These are phyloP conservation scores for Stenocarpella maydis DNA, from an alignment of 2,329 filamentous ascomycete species.

Conservation along the genomic window DNA sequence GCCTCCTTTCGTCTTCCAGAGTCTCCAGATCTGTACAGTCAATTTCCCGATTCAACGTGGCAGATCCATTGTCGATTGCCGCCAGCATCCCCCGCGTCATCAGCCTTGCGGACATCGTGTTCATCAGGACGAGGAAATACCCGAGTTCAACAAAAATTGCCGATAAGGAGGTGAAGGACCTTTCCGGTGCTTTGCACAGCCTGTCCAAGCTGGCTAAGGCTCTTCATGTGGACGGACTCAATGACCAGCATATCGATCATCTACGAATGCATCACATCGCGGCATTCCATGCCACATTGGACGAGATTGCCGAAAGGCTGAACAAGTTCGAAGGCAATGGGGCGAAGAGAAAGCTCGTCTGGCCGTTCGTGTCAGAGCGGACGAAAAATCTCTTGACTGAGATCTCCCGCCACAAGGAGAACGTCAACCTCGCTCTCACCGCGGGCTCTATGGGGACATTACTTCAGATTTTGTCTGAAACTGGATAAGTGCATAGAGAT, in stretches of 20 bases:
- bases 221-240: conserved; percentile 36
- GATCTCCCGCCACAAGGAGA: conserved; percentile 38
- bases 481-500: conserved; percentile 13
- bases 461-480: conserved; percentile 28
- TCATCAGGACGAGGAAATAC: conserved; percentile 39
- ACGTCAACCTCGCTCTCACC: conserved; percentile 38
- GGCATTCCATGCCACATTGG: conserved; percentile 34
- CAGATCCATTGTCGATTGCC: conserved; percentile 39
- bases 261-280: conserved; percentile 36
- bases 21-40: too few relatives aligned
- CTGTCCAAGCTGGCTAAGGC: conserved; percentile 35
- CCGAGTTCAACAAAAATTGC: conserved; percentile 39
- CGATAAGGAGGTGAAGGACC: conserved; percentile 36
- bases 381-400: conserved; percentile 38
- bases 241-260: neutral
- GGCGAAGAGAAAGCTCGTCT: conserved; percentile 35
- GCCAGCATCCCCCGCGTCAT: conserved; percentile 44
- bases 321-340: conserved; percentile 31
- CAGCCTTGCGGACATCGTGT: conserved; percentile 40
- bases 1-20: too few relatives aligned
- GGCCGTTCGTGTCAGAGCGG: conserved; percentile 39
- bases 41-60: neutral
- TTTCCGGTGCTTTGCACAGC: conserved; percentile 39
- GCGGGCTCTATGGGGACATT: conserved; percentile 37
- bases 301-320: conserved; percentile 36